phyloP scores from a whole-genome alignment of 495 filamentous ascomycete species.

The Hypoxylon rickii region DNA sequence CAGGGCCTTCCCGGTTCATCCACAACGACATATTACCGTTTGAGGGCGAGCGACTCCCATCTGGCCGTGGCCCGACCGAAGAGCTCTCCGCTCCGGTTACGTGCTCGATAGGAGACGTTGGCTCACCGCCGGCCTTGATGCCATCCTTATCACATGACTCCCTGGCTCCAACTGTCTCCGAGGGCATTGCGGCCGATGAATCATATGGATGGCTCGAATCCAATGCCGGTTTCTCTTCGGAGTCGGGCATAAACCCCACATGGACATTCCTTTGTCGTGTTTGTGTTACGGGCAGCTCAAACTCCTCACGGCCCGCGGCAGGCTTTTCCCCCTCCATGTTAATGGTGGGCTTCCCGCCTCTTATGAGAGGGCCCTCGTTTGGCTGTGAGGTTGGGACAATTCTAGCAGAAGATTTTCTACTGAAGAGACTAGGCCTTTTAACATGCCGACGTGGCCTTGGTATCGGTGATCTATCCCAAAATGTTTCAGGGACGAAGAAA shows the following conservation, averaged over 20 bases:
- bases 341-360: slow-evolving; percentile 6
- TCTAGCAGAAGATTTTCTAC: slow-evolving; percentile 44
- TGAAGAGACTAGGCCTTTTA: slow-evolving; percentile 46
- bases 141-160: background rate
- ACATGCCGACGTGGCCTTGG: slow-evolving; percentile 50
- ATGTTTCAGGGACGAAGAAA: slow-evolving; percentile 93
- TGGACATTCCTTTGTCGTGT: slow-evolving; percentile 40
- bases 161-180: background rate
- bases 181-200: background rate
- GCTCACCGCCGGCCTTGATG: background rate
- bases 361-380: background rate
- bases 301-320: slow-evolving; percentile 10
- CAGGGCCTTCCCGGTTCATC: slow-evolving; percentile 25
- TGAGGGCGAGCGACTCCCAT: slow-evolving; percentile 16
- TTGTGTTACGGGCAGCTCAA: slow-evolving; percentile 14
- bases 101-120: background rate
- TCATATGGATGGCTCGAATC: slow-evolving; percentile 1
- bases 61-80: slow-evolving; percentile 17
- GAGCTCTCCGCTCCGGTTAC: too few relatives aligned
- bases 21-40: slow-evolving; percentile 13
- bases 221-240: slow-evolving; percentile 1
- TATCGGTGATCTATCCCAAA: slow-evolving; percentile 87
- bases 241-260: slow-evolving; percentile 61
- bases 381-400: slow-evolving; percentile 18
- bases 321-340: slow-evolving; percentile 4